Evolutionary conservation across 371 early-diverging fungal species (phyloP), one percentile per base, ranked within the genome.

Genomic region (Apophysomyces elegans): DNA sequence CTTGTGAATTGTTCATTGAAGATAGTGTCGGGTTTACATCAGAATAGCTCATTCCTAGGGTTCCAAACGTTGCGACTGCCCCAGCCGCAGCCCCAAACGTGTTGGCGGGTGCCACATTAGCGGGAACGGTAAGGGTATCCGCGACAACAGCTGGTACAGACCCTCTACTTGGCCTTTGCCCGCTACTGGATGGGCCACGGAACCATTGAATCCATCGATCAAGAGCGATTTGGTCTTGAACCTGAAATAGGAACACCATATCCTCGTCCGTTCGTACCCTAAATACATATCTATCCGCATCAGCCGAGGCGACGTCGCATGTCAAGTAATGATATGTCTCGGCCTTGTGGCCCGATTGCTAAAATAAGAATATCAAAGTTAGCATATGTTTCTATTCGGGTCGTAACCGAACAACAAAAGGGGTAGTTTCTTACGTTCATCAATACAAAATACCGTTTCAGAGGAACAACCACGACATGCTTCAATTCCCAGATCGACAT

Each of bases 401-500:
- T 38, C 13, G 41, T 41, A 13, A 26, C 13, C 44, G 56, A 58
- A 39, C 26, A 16, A 50, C n/a, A 16, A 4, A 35, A 26, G 60
- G 38, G 16, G 56, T 16, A 37, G 16, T 26, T 14, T 60, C 78
- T 75, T 72, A 78, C 81, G 37, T 69, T 63, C 61, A 77, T 62
- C 14, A 81, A 41, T 3, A 81, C 50, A 66, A 81, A 81, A 38
- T 65, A 73, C 5, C 65, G 70, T 41, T 73, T 76, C 38, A 65
- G 38, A 0, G 81, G 81, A 14, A 81, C 72, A 37, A 81, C 67
- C 0, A 76, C 65, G 16, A 81, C 60, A 18, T 71, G 74, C n/a
- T 77, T 72, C n/a, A 81, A 63, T 47, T 76, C 75, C 81, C 81
- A 81, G 26, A 81, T 78, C 1, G 78, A 72, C 57, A 81, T 69